Base-by-base conservation (phyloP, 495 filamentous ascomycete genomes). In the Aspergillus panamensis region DNA sequence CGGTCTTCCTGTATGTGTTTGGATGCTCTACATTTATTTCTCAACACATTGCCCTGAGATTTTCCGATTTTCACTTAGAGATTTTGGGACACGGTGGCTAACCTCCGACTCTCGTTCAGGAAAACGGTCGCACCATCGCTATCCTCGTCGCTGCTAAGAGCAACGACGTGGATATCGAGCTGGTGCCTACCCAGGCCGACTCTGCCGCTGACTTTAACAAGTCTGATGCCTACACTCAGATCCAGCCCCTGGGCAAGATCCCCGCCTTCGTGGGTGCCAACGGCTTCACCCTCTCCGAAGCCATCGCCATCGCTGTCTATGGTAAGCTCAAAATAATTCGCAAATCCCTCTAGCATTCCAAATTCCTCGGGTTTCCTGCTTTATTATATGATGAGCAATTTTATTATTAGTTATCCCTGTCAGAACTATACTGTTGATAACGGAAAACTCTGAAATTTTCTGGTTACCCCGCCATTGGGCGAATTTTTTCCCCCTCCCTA, bases 401-500 rank as follows among this genome's bases (percentile, higher is more conserved):
- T 79, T 75, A 79, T 76, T 79, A 73, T 82, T 88, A 96, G 92
- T 97, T 97, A 97, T 97, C 92, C 92, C 92, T 97, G 90, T 87
- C 92, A 94, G 90, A 97, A 95, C 72, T 80, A 75, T 42, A 67
- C 71, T 93, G 90, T 96, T 91, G 89, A 93, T 83, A 81, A 68
- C 55, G 69, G 70, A 79, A 73, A 79, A 80, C 78, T 87, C 86
- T 87, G 85, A 87, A 60, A 62, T 54, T 60, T 60, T 53, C 14
- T 65, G 58, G 62, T 68, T 73, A 73, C 70, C 72, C 67, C 68
- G 39, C 70, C 65, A 61, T 63, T 50, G 66, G 63, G 61, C 48
- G 59, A 65, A 65, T 59, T 58, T 61, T 64, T 52, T 48, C 10
- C 29, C 25, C 25, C 25, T 39, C 47, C 19, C 29, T 49, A 32